phyloP scores from a whole-genome alignment of 1,284 basidiomycete species.

The Apiotrichum veenhuisii region DNA sequence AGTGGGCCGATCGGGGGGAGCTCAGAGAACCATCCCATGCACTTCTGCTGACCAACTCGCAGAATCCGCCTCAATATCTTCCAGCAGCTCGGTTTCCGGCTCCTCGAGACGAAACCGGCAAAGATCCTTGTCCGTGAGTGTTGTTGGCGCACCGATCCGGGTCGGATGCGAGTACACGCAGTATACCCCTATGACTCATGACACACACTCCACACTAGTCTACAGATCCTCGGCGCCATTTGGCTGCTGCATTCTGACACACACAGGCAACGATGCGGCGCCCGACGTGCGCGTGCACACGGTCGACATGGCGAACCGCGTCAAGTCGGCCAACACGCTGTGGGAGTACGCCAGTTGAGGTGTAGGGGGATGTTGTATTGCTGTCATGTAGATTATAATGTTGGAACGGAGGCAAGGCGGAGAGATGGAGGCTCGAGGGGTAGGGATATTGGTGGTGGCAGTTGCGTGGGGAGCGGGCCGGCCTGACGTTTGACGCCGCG shows the following conservation, averaged over 20 bases:
- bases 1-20: too few relatives aligned
- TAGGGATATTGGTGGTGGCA: too few relatives aligned
- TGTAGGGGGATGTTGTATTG: background rate
- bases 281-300: slow-evolving; percentile 37
- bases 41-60: background rate
- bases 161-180: too few relatives aligned
- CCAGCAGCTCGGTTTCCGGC: slow-evolving; percentile 34
- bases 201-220: too few relatives aligned
- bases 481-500: too few relatives aligned
- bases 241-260: too few relatives aligned
- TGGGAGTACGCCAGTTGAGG: slow-evolving; percentile 33
- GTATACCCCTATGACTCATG: too few relatives aligned
- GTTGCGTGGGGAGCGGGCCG: too few relatives aligned
- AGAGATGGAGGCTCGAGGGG: too few relatives aligned
- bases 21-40: too few relatives aligned
- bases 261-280: slow-evolving; percentile 39
- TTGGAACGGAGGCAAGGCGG: background rate
- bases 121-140: slow-evolving; percentile 43
- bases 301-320: slow-evolving; percentile 28
- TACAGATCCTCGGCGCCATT: too few relatives aligned
- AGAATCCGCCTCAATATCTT: slow-evolving; percentile 41
- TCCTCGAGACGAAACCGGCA: slow-evolving; percentile 21
- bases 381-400: background rate
- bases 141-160: too few relatives aligned
- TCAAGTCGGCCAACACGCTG: slow-evolving; percentile 38